Evolutionary conservation across 306 rosid species (phyloP).

Genomic region (Rosa persica): DNA sequence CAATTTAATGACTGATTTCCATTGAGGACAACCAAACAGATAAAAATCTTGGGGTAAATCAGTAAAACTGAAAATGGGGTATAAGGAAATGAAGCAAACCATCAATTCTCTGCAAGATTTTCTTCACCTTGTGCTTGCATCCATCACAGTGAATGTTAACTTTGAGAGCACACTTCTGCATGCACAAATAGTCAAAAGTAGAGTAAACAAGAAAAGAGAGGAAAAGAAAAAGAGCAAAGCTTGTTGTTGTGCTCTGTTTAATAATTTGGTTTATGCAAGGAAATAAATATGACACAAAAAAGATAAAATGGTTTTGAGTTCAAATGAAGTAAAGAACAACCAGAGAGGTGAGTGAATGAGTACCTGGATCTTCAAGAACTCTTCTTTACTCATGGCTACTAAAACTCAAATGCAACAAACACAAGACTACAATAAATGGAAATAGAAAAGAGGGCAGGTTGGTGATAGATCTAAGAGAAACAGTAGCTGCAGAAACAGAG

Average conservation of each 20-base stretch:
- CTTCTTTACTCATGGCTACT: constrained; percentile 74
- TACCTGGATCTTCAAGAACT: constrained; percentile 92
- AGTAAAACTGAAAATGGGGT: not conserved
- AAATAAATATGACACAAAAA: not conserved
- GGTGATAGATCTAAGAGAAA: constrained; percentile 47
- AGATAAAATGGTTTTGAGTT: not conserved
- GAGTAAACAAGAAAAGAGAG: constrained; percentile 22
- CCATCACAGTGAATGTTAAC: constrained; percentile 99
- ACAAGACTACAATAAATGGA: constrained; percentile 28
- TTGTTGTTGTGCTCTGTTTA: not conserved
- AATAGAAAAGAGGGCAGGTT: constrained; percentile 9
- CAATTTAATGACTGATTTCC: not conserved
- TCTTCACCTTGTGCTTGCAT: constrained; percentile 92
- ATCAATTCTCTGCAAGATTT: constrained; percentile 88
- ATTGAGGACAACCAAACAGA: not conserved
- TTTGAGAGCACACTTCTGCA: constrained; percentile 92
- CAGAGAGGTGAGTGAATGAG: constrained; percentile 14
- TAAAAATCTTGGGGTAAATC: not conserved
- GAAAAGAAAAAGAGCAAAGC: constrained; percentile 3
- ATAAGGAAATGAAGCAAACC: constrained; percentile 36
- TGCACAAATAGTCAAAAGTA: constrained; percentile 39
- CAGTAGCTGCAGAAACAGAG: constrained; percentile 22
- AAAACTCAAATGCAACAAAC: constrained; percentile 32
- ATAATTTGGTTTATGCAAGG: not conserved
- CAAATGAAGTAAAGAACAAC: constrained; percentile 16